Base-by-base conservation (phyloP, 73 alveolate genomes). In the Halteria grandinella region DNA sequence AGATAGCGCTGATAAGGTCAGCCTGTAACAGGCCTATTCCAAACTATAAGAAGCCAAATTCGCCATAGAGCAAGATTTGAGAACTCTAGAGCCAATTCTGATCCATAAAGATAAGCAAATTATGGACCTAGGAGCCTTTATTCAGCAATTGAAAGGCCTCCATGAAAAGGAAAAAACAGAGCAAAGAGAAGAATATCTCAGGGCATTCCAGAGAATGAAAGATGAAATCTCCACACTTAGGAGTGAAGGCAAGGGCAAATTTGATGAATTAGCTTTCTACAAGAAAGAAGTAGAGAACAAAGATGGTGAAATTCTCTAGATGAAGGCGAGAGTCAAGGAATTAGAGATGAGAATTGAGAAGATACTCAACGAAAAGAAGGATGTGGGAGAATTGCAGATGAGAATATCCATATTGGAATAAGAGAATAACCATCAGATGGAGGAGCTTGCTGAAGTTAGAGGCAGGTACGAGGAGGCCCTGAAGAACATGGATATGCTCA, bases 161-260 rank as follows among this genome's bases (percentile, higher is more conserved):
- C 10, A 39, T 39, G 50, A 39, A 39, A 39, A 39, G 15, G 50
- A 39, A 11, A 11, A 39, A 39, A 39, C 15, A 39, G 8, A 6
- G 2, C 41, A 62, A 41, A 62, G 78, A 41, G 63, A 39, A 10
- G 78, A 62, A 39, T 62, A 62, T 62, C 15, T 62, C 8, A 39
- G 5, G 12, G 60, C 78, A 20, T 40, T 62, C 27, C 36, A 36
- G 15, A 17, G 43, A 3, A 25, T 15, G 28, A 62, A 62, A 25
- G 6, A 41, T 12, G 78, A 62, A 39, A 12, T n/a, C n/a, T n/a
- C n/a, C n/a, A n/a, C n/a, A n/a, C n/a, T n/a, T n/a, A n/a, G n/a
- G n/a, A n/a, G n/a, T n/a, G n/a, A n/a, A n/a, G n/a, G n/a, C n/a
- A n/a, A n/a, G n/a, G n/a, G n/a, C n/a, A n/a, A n/a, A n/a, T 62